Evolutionary conservation across 139 green algal species (phyloP), one percentile per base, ranked within the genome.

Genomic region (Chlorokybus atmophyticus): DNA sequence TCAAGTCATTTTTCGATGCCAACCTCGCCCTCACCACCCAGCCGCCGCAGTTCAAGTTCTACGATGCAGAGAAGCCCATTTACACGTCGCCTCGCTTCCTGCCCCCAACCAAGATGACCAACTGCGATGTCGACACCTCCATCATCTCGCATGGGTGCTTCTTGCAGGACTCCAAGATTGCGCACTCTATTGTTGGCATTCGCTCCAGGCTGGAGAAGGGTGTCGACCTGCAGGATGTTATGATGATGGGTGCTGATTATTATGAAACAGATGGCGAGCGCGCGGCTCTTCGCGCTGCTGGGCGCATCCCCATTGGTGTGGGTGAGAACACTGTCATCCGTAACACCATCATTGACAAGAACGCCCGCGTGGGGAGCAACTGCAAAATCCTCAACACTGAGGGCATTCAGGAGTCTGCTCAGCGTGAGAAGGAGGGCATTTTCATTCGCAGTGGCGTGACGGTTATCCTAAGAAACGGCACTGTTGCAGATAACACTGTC

Each of bases 321-420:
- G 92, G 92, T 31, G 75, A 56, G 10, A 68, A 68, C 63, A 63
- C 57, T 0, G 25, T 55, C 14, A 63, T 69, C 61, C 55, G 66
- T 40, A 96, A 98, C 73, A 78, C 79, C 60, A 98, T 99, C 70
- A 74, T 97, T 2, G 92, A 99, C 80, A 99, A 99, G 82, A 99
- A 99, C 70, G 91, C 86, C 21, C 84, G 91, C 62, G 91, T 99
- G 41, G 92, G 92, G 29, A 72, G 80, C 21, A 84, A 87, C 61
- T 81, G 75, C 32, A 57, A 65, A 51, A 91, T 98, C 70, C 67
- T 87, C 50, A 98, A 98, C 81, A 92, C 28, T 42, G 75, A 89
- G 41, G 76, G 81, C 39, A 60, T 97, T n/a, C 61, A 85, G 38
- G 90, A 98, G 78, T n/a, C n/a, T n/a, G 71, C 70, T n/a, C 79